Conservation (phyloP, 768 basidiomycete species). For the Trametes maxima region DNA sequence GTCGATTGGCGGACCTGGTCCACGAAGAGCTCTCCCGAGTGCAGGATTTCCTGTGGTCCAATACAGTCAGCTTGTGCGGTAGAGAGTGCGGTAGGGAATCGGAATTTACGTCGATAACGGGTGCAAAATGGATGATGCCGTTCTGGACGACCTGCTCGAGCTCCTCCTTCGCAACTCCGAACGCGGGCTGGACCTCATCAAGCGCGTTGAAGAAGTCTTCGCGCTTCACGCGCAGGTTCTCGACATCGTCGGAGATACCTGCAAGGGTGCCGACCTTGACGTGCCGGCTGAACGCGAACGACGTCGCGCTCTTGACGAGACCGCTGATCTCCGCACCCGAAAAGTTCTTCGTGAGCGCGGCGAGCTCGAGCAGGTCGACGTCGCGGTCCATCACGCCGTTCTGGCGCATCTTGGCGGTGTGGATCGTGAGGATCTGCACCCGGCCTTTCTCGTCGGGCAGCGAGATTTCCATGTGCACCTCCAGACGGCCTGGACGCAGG, state of each 20-base stretch:
- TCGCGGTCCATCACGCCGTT: slow-evolving; percentile 89
- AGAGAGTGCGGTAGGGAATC: background rate
- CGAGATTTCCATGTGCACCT: slow-evolving; percentile 99
- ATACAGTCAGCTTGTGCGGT: background rate
- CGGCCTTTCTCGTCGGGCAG: slow-evolving; percentile 94
- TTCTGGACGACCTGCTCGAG: slow-evolving; percentile 91
- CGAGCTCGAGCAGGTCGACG: slow-evolving; percentile 83
- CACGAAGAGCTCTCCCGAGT: slow-evolving; percentile 85
- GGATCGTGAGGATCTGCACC: slow-evolving; percentile 91
- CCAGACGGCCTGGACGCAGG: slow-evolving; percentile 95
- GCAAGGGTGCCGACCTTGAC: slow-evolving; percentile 98
- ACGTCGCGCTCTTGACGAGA: slow-evolving; percentile 95
- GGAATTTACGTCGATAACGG: slow-evolving; percentile 68
- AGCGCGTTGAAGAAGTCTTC: slow-evolving; percentile 88
- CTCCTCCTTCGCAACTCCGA: slow-evolving; percentile 97
- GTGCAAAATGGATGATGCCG: slow-evolving; percentile 90
- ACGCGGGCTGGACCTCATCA: slow-evolving; percentile 94
- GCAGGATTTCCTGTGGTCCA: slow-evolving; percentile 70
- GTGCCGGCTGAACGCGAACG: slow-evolving; percentile 97
- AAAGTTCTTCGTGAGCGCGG: slow-evolving; percentile 91
- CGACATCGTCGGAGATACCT: slow-evolving; percentile 94
- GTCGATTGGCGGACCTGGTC: slow-evolving; percentile 92
- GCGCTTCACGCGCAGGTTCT: slow-evolving; percentile 86
- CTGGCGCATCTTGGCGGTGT: slow-evolving; percentile 90
- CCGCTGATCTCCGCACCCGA: slow-evolving; percentile 96